Evolutionary conservation across 1,284 basidiomycete species (phyloP), one percentile per base, ranked within the genome.

Genomic region (Melampsora abietis-canadensis): DNA sequence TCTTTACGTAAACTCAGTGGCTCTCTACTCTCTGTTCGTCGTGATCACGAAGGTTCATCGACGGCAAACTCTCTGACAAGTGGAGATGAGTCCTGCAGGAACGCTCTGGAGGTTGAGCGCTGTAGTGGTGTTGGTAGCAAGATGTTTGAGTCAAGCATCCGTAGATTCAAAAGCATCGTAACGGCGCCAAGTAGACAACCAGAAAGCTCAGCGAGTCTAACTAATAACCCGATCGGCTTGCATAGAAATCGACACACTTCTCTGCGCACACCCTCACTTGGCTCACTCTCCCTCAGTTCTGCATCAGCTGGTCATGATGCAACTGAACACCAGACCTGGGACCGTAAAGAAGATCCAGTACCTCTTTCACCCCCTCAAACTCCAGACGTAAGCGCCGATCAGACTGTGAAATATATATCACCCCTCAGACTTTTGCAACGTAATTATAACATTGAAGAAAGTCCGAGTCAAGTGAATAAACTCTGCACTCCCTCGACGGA

Each of bases 61-160:
- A 27, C 51, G 3, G n/a, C 27, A 57, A 57, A 27, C 51, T 21
- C 51, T 7, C 14, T 57, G 8, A 21, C 51, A 57, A 57, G 34
- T 62, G 7, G 19, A 62, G 60, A 62, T 30, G 51, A 66, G 31
- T 54, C 46, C 40, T 47, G 51, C 10, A 60, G 27, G 24, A 47
- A 54, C 19, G 30, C 51, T 60, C 51, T 73, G 19, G 27, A 44
- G 17, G 61, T 66, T 30, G 37, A 59, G 19, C 70, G 70, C 19
- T 73, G 70, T 57, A 44, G 64, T 15, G 70, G 70, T 37, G 51
- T 73, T 8, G 70, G 70, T n/a, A 65, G 57, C 54, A 73, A 73
- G 34, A 73, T 73, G 70, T 73, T 73, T 17, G 63, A 62, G 2
- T 73, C 70, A 24, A 31, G 61, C n/a, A 73, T 73, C 8, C 51